Base-by-base conservation (phyloP, 2,329 filamentous ascomycete genomes). In the Biscogniauxia sp. region DNA sequence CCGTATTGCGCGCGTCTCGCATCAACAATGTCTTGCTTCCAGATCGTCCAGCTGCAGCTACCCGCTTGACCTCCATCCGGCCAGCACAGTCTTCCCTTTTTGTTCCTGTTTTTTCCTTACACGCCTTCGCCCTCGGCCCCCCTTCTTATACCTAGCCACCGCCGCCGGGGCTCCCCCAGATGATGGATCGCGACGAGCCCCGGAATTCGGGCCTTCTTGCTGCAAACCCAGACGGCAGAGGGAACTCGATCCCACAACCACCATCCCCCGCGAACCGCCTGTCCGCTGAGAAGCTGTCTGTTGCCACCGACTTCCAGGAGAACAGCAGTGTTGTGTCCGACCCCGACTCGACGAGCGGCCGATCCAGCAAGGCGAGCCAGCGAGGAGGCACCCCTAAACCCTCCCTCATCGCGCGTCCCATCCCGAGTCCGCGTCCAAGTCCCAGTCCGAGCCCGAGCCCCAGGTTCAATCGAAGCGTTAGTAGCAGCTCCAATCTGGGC, bases 141-240 rank as follows among this genome's bases (percentile, higher is more conserved):
- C 20, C 28, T 13, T 53, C 19, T 45, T 45, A 45, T 17, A 45
- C 28, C 28, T 32, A 32, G 28, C 9, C 28, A 45, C 37, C 37
- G 37, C 37, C 37, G 37, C 37, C 37, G 37, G 15, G 15, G 37
- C 37, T 15, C 37, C 17, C 37, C 37, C 37, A 45, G 37, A 25
- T 54, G 26, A 67, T 66, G 62, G 67, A 72, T 66, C 68, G 68
- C 61, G 59, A 66, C 54, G 59, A 53, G 32, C 63, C 63, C 17
- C 64, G 61, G 49, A 55, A 56, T 20, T 56, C 57, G 17, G 64
- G 65, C 25, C 65, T 68, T 28, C 64, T 68, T 55, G 59, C 68
- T 55, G 52, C 68, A 54, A 70, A 70, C 56, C 53, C 68, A 51
- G 69, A 70, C 64, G 65, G 65, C 61, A 66, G 62, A 53, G 66